phyloP scores from a whole-genome alignment of 768 basidiomycete species.

The Kwoniella pini region DNA sequence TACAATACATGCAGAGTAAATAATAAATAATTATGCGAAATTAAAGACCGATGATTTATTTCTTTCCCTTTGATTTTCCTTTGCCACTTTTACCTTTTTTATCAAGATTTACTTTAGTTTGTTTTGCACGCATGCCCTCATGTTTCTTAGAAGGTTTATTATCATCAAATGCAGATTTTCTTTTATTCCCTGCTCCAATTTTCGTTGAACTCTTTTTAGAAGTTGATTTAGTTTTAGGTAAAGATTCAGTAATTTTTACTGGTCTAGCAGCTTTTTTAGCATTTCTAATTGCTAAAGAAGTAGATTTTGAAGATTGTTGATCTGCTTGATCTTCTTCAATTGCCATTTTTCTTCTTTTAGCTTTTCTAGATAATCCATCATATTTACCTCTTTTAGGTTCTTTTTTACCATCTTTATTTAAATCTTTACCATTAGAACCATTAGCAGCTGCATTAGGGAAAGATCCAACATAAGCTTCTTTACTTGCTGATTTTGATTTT shows the following conservation, averaged over 20 bases:
- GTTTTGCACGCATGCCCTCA: conserved; percentile 47
- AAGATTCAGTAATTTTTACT: conserved; percentile 69
- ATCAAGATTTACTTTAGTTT: conserved; percentile 31
- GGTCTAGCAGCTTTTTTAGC: conserved; percentile 79
- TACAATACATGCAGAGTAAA: background rate
- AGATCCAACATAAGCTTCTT: conserved; percentile 69
- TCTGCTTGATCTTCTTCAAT: conserved; percentile 69
- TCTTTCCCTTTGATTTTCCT: conserved; percentile 31
- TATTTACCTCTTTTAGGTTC: conserved; percentile 54
- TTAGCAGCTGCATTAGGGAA: conserved; percentile 45
- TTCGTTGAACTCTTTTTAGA: conserved; percentile 24
- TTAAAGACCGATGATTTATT: conserved; percentile 17
- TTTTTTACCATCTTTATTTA: conserved; percentile 54
- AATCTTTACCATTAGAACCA: conserved; percentile 1
- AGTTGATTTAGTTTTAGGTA: conserved; percentile 34
- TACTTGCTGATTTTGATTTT: conserved; percentile 68
- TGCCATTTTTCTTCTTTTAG: conserved; percentile 83
- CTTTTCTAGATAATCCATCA: conserved; percentile 76
- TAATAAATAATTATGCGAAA: background rate
- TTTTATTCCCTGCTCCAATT: conserved; percentile 20
- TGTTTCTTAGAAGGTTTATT: conserved; percentile 19
- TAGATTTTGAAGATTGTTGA: conserved; percentile 61
- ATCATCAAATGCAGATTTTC: conserved; percentile 43
- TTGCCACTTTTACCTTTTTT: conserved; percentile 34
- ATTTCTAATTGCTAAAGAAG: conserved; percentile 76